These are phyloP conservation scores for Amanita pseudoporphyria DNA, from an alignment of 768 basidiomycete genomes.

Conservation along the genomic window DNA sequence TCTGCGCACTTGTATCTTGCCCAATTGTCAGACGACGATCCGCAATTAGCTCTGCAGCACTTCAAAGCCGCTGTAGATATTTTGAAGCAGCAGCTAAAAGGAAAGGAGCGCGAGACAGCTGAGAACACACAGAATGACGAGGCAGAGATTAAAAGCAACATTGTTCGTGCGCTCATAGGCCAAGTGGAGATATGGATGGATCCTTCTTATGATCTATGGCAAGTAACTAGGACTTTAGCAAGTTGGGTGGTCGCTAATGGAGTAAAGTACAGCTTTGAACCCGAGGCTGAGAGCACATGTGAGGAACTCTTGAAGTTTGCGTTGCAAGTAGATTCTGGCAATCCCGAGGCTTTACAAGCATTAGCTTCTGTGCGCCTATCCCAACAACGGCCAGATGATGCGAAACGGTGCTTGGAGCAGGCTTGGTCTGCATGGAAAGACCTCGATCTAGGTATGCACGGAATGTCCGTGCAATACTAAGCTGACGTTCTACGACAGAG, in stretches of 20 bases:
- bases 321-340: slow-evolving; percentile 60
- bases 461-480: neutral
- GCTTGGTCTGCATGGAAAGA: slow-evolving; percentile 67
- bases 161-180: slow-evolving; percentile 71
- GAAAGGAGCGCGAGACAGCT: slow-evolving; percentile 49
- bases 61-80: slow-evolving; percentile 78
- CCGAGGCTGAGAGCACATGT: slow-evolving; percentile 73
- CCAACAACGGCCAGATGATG: slow-evolving; percentile 77
- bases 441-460: slow-evolving; percentile 36
- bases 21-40: slow-evolving; percentile 72
- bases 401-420: slow-evolving; percentile 55
- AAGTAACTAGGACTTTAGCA: slow-evolving; percentile 13
- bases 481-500: slow-evolving; percentile 29
- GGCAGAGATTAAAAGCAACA: slow-evolving; percentile 51
- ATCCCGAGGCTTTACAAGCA: slow-evolving; percentile 70
- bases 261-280: slow-evolving; percentile 52
- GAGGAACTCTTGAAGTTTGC: slow-evolving; percentile 70
- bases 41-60: slow-evolving; percentile 59
- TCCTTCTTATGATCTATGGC: slow-evolving; percentile 82
- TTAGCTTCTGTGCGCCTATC: slow-evolving; percentile 86
- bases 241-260: neutral
- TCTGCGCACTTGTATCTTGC: slow-evolving; percentile 87
- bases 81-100: slow-evolving; percentile 59
- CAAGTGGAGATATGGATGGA: slow-evolving; percentile 99
- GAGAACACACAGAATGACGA: slow-evolving; percentile 36